These are phyloP conservation scores for Suhomyces ambrosiae DNA, from an alignment of 1,139 yeast species.

Conservation along the genomic window DNA sequence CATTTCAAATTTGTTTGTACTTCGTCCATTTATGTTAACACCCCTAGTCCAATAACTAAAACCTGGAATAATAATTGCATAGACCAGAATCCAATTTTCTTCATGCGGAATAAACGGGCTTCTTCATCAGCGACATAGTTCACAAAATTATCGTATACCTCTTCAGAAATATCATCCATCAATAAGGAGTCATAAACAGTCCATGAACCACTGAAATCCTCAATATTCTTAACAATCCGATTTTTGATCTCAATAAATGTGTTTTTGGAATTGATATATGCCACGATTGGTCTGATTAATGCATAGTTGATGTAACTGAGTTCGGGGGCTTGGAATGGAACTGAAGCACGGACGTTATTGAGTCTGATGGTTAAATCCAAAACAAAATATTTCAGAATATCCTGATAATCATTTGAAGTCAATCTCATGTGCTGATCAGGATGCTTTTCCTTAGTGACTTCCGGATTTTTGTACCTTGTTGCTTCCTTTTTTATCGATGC, in stretches of 20 bases:
- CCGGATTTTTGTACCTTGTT: conserved; percentile 40
- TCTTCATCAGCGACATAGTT: conserved; percentile 88
- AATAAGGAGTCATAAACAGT: conserved; percentile 87
- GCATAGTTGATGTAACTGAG: conserved; percentile 89
- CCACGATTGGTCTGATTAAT: conserved; percentile 89
- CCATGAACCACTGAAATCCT: conserved; percentile 95
- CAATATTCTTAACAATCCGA: conserved; percentile 73
- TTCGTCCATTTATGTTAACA: conserved; percentile 25
- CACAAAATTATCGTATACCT: conserved; percentile 88
- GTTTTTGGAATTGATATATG: conserved; percentile 85
- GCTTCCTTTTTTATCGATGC: conserved; percentile 45
- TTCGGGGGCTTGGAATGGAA: conserved; percentile 84
- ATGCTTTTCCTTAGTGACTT: conserved; percentile 25
- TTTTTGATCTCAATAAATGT: conserved; percentile 89
- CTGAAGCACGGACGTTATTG: conserved; percentile 83
- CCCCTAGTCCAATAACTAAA: conserved; percentile 78
- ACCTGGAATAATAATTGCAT: conserved; percentile 81
- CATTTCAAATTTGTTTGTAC: too few relatives aligned
- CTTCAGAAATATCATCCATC: conserved; percentile 89
- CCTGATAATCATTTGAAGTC: conserved; percentile 30
- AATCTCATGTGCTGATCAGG: conserved; percentile 34
- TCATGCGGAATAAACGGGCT: conserved; percentile 67
- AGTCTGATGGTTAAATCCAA: conserved; percentile 77
- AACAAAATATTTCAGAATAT: conserved; percentile 60
- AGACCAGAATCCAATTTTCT: conserved; percentile 92